These are phyloP conservation scores for Nicotiana knightiana DNA, from an alignment of 257 asterid species.

Conservation along the genomic window DNA sequence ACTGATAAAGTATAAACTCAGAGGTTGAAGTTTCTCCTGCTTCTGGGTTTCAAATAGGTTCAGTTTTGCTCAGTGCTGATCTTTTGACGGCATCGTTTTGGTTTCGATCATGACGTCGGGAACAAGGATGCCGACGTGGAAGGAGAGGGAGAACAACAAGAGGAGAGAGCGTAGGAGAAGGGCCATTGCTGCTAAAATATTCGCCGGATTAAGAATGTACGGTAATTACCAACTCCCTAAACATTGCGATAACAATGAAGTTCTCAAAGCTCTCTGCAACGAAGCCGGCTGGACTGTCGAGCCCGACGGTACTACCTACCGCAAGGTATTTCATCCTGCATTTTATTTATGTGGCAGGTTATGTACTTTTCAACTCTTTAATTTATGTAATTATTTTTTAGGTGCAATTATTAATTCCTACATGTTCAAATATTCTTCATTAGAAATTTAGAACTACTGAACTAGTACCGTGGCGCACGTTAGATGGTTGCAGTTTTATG, in stretches of 20 bases:
- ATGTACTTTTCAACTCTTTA: no score
- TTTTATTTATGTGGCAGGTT: not conserved
- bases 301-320: conserved; percentile 69
- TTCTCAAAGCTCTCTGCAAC: conserved; percentile 67
- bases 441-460: not conserved
- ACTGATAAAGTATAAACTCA: not conserved
- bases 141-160: conserved; percentile 79
- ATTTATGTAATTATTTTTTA: no score
- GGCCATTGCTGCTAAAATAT: conserved; percentile 66
- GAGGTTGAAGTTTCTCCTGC: not conserved
- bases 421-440: not conserved
- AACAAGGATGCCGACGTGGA: conserved; percentile 65
- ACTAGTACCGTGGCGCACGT: conserved; percentile 6
- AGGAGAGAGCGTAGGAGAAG: conserved; percentile 66
- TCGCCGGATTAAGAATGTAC: conserved; percentile 59
- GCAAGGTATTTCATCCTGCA: conserved; percentile 31
- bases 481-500: conserved; percentile 2
- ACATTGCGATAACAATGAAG: conserved; percentile 74
- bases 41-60: not conserved
- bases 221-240: conserved; percentile 63
- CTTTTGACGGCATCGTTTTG: not conserved
- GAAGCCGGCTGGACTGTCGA: conserved; percentile 76
- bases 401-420: not conserved
- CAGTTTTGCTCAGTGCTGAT: not conserved
- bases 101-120: conserved; percentile 34